Conservation (phyloP, 441 rosid species). For the Pelargonium australe region DNA sequence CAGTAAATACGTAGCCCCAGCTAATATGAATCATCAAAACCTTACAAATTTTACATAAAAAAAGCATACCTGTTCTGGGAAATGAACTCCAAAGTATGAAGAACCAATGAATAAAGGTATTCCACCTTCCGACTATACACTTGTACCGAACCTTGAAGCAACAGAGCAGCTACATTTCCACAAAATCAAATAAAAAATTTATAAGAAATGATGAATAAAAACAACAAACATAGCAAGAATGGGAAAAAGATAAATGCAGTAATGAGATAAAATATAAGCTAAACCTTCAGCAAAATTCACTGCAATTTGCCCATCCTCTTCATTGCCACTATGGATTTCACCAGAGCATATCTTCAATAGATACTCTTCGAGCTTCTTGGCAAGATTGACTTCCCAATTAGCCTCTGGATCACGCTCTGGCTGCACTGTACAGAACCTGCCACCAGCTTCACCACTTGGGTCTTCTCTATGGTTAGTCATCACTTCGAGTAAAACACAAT, state of each 20-base stretch:
- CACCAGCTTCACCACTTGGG: constrained; percentile 8
- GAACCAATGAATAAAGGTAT: constrained; percentile 25
- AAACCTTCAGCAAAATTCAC: constrained; percentile 28
- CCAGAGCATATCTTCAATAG: constrained; percentile 23
- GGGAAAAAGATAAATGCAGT: neutral
- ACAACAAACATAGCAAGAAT: too few species aligned
- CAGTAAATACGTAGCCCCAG: neutral
- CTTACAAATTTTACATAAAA: neutral
- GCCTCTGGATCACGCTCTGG: constrained; percentile 27
- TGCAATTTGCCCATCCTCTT: constrained; percentile 10
- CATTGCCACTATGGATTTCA: constrained; percentile 19
- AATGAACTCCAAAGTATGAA: constrained; percentile 29
- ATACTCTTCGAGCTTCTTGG: constrained; percentile 25
- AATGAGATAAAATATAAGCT: neutral
- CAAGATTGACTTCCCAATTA: constrained; percentile 23
- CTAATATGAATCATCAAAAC: neutral
- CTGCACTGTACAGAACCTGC: constrained; percentile 19
- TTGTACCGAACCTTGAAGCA: constrained; percentile 27
- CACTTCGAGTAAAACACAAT: neutral
- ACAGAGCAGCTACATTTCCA: constrained; percentile 25
- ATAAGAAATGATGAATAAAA: neutral
- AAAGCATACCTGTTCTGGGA: constrained; percentile 23
- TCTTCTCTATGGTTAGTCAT: constrained; percentile 17
- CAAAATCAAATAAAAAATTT: neutral
- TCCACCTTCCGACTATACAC: constrained; percentile 30